Base-by-base conservation (phyloP, 2,329 filamentous ascomycete species). In the Aspergillus sp. region DNA sequence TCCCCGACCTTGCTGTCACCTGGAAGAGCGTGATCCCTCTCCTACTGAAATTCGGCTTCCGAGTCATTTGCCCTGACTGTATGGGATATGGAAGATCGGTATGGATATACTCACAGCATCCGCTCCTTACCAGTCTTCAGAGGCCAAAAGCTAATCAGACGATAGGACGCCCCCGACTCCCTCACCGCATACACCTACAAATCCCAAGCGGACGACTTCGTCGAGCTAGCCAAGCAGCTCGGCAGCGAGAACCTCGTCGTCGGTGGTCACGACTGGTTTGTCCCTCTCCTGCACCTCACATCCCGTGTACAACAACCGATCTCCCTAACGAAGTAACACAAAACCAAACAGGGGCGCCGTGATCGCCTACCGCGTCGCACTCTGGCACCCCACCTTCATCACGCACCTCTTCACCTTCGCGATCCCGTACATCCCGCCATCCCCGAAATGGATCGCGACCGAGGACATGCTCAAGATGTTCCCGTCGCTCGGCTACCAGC, bases 21-120 rank as follows among this genome's bases (percentile, higher is more conserved):
- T 58, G 56, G 56, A 52, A 52, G 16, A 54, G 50, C 24, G 45
- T 54, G 24, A 58, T 58, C 10, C 56, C 56, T 31, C 32, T 54
- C 14, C 50, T 58, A n/a, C 11, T 58, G 7, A 54, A 58, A 9
- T 20, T 31, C 39, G 56, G 56, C 16, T 54, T 58, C 52, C 56
- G 56, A 14, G 56, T 58, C 6, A 22, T 58, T 12, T 52, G 51
- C n/a, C 22, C 52, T 20, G 56, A 58, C 46, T 58, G 56, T 46
- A 54, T 58, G 16, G 56, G 56, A 51, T 58, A 58, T 18, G 56
- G 56, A 22, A 51, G 56, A 31, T 50, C 56, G 16, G 56, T 58
- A 31, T 20, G 51, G 6, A 29, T 54, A n/a, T 2, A 9, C 4
- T 26, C 45, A 24, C 0, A n/a, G 6, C 1, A 2, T n/a, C 31